phyloP scores from a whole-genome alignment of 1,284 basidiomycete genomes.

The Vanrija humicola region DNA sequence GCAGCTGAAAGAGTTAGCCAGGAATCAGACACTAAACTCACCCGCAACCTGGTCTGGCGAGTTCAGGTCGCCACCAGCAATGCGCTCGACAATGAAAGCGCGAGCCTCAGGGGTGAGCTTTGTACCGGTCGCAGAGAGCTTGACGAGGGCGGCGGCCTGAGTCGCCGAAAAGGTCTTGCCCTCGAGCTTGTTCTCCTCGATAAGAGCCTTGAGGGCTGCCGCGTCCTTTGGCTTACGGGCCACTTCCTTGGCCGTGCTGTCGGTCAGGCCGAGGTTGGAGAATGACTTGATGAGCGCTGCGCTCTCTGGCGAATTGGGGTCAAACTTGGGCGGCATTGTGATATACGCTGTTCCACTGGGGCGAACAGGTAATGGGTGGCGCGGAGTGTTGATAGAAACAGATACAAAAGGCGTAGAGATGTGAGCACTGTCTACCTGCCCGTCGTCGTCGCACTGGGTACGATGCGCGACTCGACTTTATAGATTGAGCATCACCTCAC shows the following conservation, averaged over 20 bases:
- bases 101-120: constrained; percentile 63
- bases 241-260: constrained; percentile 76
- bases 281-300: constrained; percentile 62
- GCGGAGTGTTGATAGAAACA: not conserved
- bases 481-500: no score
- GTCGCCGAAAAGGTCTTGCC: constrained; percentile 67
- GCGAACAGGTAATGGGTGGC: not conserved
- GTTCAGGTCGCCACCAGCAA: constrained; percentile 70
- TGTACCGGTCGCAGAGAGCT: constrained; percentile 62
- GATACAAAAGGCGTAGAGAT: not conserved
- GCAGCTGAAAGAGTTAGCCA: constrained; percentile 57
- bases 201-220: constrained; percentile 64
- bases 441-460: no score
- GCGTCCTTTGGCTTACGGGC: constrained; percentile 75
- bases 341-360: not conserved
- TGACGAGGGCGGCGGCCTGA: constrained; percentile 67
- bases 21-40: constrained; percentile 48
- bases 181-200: constrained; percentile 59
- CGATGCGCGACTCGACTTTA: no score
- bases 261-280: constrained; percentile 71
- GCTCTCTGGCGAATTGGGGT: constrained; percentile 52
- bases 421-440: no score
- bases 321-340: constrained; percentile 54
- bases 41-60: constrained; percentile 82
- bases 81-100: constrained; percentile 64